Conservation (phyloP, 1,284 basidiomycete genomes). For the Rhodotorula mucilaginosa region DNA sequence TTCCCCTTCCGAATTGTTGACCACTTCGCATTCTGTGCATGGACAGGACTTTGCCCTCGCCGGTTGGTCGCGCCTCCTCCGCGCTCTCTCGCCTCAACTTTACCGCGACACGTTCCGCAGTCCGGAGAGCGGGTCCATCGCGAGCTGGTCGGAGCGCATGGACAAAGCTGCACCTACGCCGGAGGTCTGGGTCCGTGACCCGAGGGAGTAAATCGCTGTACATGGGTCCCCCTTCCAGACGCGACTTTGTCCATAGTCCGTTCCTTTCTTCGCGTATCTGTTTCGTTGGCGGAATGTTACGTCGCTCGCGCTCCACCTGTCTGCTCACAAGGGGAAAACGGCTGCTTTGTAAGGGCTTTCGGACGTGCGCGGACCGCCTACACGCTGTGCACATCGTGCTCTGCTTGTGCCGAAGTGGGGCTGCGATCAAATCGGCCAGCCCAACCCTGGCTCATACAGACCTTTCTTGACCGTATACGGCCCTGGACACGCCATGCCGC, state of each 20-base stretch:
- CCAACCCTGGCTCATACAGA: background rate
- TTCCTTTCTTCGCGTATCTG: background rate
- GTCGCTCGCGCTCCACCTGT: background rate
- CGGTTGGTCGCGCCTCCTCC: slow-evolving; percentile 10
- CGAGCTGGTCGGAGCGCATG: slow-evolving; percentile 6
- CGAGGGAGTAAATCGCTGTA: background rate
- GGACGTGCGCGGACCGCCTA: too few relatives aligned
- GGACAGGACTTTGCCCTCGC: slow-evolving; percentile 19
- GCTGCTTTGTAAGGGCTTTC: background rate
- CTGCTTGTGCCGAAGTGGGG: too few relatives aligned
- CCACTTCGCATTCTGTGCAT: too few relatives aligned
- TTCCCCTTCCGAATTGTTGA: too few relatives aligned
- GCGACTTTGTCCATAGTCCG: background rate
- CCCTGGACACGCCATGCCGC: background rate
- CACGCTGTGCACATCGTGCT: too few relatives aligned
- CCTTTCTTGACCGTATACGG: background rate
- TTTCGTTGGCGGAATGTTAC: background rate
- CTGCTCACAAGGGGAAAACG: background rate
- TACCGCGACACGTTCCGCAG: slow-evolving; percentile 2
- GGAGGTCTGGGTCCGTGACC: background rate
- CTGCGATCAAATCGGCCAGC: background rate
- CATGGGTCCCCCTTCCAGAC: background rate
- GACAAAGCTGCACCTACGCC: background rate
- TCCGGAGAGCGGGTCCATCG: background rate
- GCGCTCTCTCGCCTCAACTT: slow-evolving; percentile 5